Percentiles rank a stretch among this genome's conserved stretches.
phyloP scores from a whole-genome alignment of 306 rosid species.

The Ziziphus jujuba region DNA sequence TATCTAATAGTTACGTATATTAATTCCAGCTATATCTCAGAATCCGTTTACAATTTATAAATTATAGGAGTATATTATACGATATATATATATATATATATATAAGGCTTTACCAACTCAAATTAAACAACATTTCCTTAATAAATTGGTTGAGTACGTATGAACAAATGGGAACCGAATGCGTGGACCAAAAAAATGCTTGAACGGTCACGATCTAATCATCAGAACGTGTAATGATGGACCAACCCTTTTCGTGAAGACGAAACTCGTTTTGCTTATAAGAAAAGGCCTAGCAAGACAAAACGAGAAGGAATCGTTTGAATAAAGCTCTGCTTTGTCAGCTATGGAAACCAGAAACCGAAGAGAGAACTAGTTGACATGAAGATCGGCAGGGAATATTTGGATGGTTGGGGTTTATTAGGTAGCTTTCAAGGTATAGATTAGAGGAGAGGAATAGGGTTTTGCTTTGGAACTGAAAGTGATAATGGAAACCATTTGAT shows the following conservation, averaged over 20 bases:
- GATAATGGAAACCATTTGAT: too few species aligned
- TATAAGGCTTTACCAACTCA: neutral
- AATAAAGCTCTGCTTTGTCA: too few species aligned
- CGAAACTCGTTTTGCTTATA: neutral
- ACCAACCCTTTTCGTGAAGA: neutral
- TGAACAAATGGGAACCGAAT: neutral
- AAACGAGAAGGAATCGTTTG: too few species aligned
- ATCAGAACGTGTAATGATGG: neutral
- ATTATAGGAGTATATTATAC: neutral
- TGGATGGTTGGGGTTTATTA: too few species aligned
- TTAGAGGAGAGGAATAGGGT: too few species aligned
- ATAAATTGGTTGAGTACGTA: neutral
- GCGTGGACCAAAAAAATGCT: neutral
- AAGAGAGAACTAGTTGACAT: too few species aligned
- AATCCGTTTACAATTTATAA: neutral
- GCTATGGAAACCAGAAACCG: too few species aligned
- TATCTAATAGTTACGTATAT: constrained; percentile 1
- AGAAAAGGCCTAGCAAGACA: too few species aligned
- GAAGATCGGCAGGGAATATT: too few species aligned
- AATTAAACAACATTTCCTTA: neutral
- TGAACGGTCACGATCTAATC: constrained; percentile 7
- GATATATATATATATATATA: too few species aligned
- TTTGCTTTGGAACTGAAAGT: too few species aligned
- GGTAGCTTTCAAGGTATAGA: too few species aligned
- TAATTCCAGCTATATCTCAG: constrained; percentile 4